phyloP scores from a whole-genome alignment of 2,329 filamentous ascomycete species.

The Onygena corvina region DNA sequence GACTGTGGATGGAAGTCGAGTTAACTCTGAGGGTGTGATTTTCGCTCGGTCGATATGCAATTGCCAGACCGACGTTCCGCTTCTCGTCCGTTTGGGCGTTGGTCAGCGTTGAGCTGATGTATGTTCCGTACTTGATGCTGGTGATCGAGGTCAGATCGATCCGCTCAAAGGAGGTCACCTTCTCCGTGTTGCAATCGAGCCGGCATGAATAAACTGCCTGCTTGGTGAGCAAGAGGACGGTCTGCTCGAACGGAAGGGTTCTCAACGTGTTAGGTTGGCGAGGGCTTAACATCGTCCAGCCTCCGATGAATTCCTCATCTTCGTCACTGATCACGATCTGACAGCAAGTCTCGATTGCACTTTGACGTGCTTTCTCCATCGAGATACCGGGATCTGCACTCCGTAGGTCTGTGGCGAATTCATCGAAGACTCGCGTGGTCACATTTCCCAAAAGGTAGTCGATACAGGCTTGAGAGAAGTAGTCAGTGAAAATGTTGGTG shows the following conservation, averaged over 20 bases:
- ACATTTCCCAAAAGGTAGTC: slow-evolving; percentile 89
- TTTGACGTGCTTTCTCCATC: slow-evolving; percentile 68
- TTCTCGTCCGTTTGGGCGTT: slow-evolving; percentile 61
- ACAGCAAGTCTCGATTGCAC: slow-evolving; percentile 78
- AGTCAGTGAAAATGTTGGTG: slow-evolving; percentile 91
- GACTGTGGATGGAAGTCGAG: slow-evolving; percentile 59
- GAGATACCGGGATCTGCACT: slow-evolving; percentile 84
- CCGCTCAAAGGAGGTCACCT: slow-evolving; percentile 82
- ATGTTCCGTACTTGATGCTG: slow-evolving; percentile 66
- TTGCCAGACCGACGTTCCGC: slow-evolving; percentile 71
- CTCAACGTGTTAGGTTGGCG: slow-evolving; percentile 57
- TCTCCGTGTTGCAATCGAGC: slow-evolving; percentile 91
- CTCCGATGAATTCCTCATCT: slow-evolving; percentile 73
- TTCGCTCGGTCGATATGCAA: slow-evolving; percentile 62
- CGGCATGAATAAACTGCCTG: slow-evolving; percentile 75
- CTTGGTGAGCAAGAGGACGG: slow-evolving; percentile 75
- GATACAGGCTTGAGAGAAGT: slow-evolving; percentile 88
- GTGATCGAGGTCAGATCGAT: slow-evolving; percentile 64
- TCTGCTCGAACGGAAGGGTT: slow-evolving; percentile 68
- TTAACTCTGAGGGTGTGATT: slow-evolving; percentile 68
- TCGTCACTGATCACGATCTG: slow-evolving; percentile 75
- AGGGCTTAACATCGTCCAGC: slow-evolving; percentile 79
- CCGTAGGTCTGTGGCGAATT: slow-evolving; percentile 91
- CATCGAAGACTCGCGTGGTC: slow-evolving; percentile 71
- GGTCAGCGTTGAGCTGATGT: slow-evolving; percentile 80